Percentiles rank a stretch among this genome's conserved stretches.
These are phyloP conservation scores for Sporothrix sp. DNA, from an alignment of 2,329 filamentous ascomycete genomes.

Conservation along the genomic window DNA sequence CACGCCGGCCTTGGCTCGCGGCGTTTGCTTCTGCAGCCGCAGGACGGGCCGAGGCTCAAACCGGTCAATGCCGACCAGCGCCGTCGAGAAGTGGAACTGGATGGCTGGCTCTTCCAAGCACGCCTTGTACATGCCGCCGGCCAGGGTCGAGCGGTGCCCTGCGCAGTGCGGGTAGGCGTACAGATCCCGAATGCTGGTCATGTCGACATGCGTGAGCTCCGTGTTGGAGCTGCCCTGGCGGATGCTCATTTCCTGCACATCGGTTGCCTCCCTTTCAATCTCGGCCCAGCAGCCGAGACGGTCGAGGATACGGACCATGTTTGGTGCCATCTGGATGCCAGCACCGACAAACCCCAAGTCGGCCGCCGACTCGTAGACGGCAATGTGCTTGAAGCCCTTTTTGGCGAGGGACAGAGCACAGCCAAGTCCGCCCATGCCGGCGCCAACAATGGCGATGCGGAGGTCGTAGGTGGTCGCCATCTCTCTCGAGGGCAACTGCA, in stretches of 20 bases:
- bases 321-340: conserved; percentile 75
- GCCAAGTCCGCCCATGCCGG: conserved; percentile 68
- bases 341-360: conserved; percentile 74
- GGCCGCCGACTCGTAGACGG: conserved; percentile 64
- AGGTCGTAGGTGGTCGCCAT: conserved; percentile 24
- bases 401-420: conserved; percentile 64
- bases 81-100: conserved; percentile 57
- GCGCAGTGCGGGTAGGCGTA: conserved; percentile 74
- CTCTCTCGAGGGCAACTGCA: too few relatives aligned
- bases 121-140: conserved; percentile 58
- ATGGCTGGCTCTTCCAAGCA: conserved; percentile 54
- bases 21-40: conserved; percentile 46
- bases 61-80: conserved; percentile 44
- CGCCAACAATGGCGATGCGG: conserved; percentile 26
- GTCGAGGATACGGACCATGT: conserved; percentile 69
- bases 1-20: conserved; percentile 33
- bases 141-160: conserved; percentile 64
- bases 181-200: conserved; percentile 54
- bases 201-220: conserved; percentile 61
- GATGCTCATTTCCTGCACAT: conserved; percentile 63
- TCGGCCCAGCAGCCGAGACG: conserved; percentile 61
- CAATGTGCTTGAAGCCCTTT: conserved; percentile 63
- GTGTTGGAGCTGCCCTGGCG: conserved; percentile 58
- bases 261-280: conserved; percentile 61
- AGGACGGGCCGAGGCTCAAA: conserved; percentile 53